These are phyloP conservation scores for Cajanus cajan DNA, from an alignment of 306 rosid species.

Conservation along the genomic window DNA sequence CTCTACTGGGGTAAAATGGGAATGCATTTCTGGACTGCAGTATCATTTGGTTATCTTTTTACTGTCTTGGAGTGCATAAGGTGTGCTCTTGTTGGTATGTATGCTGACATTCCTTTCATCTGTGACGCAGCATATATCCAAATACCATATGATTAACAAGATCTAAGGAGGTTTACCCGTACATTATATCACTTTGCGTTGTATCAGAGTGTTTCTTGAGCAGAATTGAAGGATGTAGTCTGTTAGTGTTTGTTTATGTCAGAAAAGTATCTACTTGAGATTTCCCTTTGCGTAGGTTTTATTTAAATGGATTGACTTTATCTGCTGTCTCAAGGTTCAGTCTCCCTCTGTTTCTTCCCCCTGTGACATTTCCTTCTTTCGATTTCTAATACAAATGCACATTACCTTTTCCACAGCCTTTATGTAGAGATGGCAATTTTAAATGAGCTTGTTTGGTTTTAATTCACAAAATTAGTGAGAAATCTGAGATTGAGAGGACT, in stretches of 20 bases:
- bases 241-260: constrained; percentile 11
- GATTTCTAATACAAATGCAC: background rate
- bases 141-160: constrained; percentile 77
- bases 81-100: constrained; percentile 91
- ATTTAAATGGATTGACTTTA: background rate
- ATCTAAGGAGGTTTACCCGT: constrained; percentile 19
- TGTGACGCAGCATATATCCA: constrained; percentile 93
- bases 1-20: constrained; percentile 86
- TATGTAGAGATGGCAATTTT: background rate
- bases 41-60: constrained; percentile 62
- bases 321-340: constrained; percentile 7
- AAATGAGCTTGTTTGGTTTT: background rate
- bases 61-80: constrained; percentile 78
- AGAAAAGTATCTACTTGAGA: constrained; percentile 7
- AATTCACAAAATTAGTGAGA: background rate
- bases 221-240: constrained; percentile 7
- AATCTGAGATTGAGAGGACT: background rate
- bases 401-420: background rate
- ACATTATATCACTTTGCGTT: background rate
- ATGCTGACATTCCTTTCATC: constrained; percentile 84
- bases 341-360: background rate
- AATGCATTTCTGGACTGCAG: constrained; percentile 89
- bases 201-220: constrained; percentile 19
- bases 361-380: background rate
- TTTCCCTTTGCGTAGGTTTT: constrained; percentile 11